phyloP scores from a whole-genome alignment of 805 yeast species.

The Candida morakotiae region DNA sequence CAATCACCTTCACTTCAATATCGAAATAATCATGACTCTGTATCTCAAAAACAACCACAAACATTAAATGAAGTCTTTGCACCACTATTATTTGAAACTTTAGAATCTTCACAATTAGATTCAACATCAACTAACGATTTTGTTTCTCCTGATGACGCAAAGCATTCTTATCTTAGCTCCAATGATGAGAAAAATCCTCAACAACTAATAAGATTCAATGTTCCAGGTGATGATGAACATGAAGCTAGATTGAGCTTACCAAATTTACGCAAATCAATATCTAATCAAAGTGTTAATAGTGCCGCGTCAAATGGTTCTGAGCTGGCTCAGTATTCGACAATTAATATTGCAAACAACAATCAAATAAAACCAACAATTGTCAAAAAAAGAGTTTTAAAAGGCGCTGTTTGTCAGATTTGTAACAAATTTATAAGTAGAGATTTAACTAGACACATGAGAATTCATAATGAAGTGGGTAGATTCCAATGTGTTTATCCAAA shows the following conservation, averaged over 20 bases:
- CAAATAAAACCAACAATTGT: constrained; percentile 5
- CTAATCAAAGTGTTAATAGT: constrained; percentile 15
- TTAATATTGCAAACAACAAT: not conserved
- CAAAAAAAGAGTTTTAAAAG: constrained; percentile 30
- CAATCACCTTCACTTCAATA: not conserved
- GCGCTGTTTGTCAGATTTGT: constrained; percentile 36
- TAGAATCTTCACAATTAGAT: constrained; percentile 1
- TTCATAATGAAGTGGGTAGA: constrained; percentile 40
- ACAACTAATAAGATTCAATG: not conserved
- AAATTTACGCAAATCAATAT: constrained; percentile 12
- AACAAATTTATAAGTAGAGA: constrained; percentile 39
- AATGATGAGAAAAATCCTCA: constrained; percentile 1
- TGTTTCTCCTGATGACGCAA: constrained; percentile 1
- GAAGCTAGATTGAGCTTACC: constrained; percentile 9
- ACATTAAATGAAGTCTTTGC: constrained; percentile 3
- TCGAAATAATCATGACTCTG: not conserved
- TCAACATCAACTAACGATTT: constrained; percentile 2
- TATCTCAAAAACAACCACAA: not conserved
- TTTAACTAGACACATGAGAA: constrained; percentile 38
- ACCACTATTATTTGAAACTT: constrained; percentile 1
- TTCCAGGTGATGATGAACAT: constrained; percentile 2
- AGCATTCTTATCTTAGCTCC: not conserved
- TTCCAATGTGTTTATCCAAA: constrained; percentile 41
- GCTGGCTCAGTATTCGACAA: constrained; percentile 1
- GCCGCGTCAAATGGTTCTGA: constrained; percentile 10